phyloP scores from a whole-genome alignment of 768 basidiomycete genomes.

The Crassisporium funariophilum region DNA sequence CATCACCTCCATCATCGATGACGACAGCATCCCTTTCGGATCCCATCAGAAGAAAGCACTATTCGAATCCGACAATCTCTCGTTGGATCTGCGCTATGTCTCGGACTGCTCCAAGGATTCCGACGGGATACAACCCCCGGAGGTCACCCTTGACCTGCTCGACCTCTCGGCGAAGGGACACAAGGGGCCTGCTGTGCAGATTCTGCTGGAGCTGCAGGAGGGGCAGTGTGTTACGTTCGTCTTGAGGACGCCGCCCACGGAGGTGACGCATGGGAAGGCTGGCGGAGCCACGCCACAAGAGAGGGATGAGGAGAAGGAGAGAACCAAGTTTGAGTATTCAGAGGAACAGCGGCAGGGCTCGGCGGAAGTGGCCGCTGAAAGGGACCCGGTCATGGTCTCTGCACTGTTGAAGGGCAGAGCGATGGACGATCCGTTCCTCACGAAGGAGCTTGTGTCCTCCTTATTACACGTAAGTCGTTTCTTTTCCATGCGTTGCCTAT shows the following conservation, averaged over 20 bases:
- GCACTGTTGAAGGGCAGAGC: conserved; percentile 46
- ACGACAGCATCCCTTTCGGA: conserved; percentile 29
- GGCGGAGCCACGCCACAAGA: too few species aligned
- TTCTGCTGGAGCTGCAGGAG: conserved; percentile 67
- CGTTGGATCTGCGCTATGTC: conserved; percentile 79
- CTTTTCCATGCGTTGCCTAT: background rate
- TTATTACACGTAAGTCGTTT: conserved; percentile 53
- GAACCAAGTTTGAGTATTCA: background rate
- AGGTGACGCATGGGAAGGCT: conserved; percentile 1
- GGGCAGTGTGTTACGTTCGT: conserved; percentile 93
- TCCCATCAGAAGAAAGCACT: conserved; percentile 54
- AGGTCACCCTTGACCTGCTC: conserved; percentile 57
- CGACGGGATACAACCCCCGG: conserved; percentile 51
- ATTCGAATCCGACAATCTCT: conserved; percentile 59
- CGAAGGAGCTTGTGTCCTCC: conserved; percentile 59
- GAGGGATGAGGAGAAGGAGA: conserved; percentile 9
- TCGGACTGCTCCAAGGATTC: conserved; percentile 45
- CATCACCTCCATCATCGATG: conserved; percentile 56
- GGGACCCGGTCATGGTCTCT: conserved; percentile 31
- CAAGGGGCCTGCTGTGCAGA: conserved; percentile 64
- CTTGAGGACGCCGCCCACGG: conserved; percentile 63
- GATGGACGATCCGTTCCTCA: conserved; percentile 71
- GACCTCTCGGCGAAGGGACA: conserved; percentile 75
- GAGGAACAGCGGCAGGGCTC: background rate
- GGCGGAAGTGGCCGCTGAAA: conserved; percentile 1